Base-by-base conservation (phyloP, 2,329 filamentous ascomycete species). In the Fusarium sp. region DNA sequence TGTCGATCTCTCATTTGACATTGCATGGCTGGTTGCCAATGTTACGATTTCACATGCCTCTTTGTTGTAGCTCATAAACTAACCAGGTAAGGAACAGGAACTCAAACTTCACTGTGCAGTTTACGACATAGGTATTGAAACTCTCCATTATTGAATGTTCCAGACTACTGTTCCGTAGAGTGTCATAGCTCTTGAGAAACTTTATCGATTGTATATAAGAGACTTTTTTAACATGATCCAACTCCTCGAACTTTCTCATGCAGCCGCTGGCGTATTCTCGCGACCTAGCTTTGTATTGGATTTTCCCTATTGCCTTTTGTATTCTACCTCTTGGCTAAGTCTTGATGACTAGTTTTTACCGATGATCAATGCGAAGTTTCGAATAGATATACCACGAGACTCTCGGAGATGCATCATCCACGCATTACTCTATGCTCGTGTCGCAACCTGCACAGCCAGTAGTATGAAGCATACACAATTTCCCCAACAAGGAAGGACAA, bases 311-410 rank as follows among this genome's bases (percentile, higher is more conserved):
- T 17, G 5, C 9, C n/a, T 17, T 37, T 9, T 37, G 9, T 37
- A 17, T 10, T 37, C n/a, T 37, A 30, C 35, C 10, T 37, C 17
- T 5, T 10, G n/a, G 6, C 11, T 46, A n/a, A n/a, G n/a, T 17
- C 13, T 46, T 20, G 10, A 30, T 17, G 26, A 13, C 7, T 19
- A 30, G 26, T 32, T 20, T n/a, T 10, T 26, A 15, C 15, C 9
- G 5, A 14, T 47, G 28, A 15, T 22, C 32, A n/a, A 44, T 20
- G 20, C 28, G 24, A 41, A 30, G 28, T 62, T 39, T 45, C 47
- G 9, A 30, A 32, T 22, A 32, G 11, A 20, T 28, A 46, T 46
- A 55, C 28, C 9, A 28, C 26, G 56, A 61, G 45, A 37, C 46
- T 40, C 32, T 53, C 35, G 28, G 41, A 33, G 51, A 40, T 46